Evolutionary conservation across 1,284 basidiomycete genomes (phyloP), one percentile per base, ranked within the genome.

Genomic region (Kwoniella shivajii): DNA sequence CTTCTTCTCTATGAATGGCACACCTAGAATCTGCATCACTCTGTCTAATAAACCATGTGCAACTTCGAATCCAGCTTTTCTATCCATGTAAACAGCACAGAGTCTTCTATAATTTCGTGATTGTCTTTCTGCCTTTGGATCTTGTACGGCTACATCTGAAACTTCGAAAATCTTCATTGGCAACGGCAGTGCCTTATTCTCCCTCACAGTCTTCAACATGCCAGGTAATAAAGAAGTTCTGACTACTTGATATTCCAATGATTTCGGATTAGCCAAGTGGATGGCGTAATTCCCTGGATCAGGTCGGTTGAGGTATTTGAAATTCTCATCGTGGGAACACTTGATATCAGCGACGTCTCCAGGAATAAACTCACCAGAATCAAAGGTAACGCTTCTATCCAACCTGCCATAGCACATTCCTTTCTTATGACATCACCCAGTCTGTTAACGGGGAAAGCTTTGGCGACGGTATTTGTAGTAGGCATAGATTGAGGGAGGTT

Each of bases 321-420:
- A 99, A 80, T 98, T 98, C 79, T 99, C 95, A 76, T 98, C 95
- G 74, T 95, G 92, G 18, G 92, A 95, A 80, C 96, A 99, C 88
- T 94, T 31, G 2, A 7, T 20, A 18, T 16, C 16, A 20, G 9
- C 11, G 41, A 33, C 11, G 10, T 31, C 11, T 18, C n/a, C 22
- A 20, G 6, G 14, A 24, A 24, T 27, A 56, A 9, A 60, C 85
- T 56, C 68, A 94, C 92, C 59, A 99, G 82, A 73, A 94, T 99
- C 54, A 99, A 83, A 24, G 96, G 92, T 5, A 99, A 82, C 3
- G 91, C 93, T 78, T 99, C 95, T 43, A 91, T 84, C 92, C 95
- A 99, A 20, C 96, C 95, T 0, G 92, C 88, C 72, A 91, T 84
- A 0, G 93, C 92, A 83, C 94, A 98, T 74, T 99, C 93, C 57